phyloP scores from a whole-genome alignment of 1,284 basidiomycete genomes.

The Pseudozyma tsukubaensis region DNA sequence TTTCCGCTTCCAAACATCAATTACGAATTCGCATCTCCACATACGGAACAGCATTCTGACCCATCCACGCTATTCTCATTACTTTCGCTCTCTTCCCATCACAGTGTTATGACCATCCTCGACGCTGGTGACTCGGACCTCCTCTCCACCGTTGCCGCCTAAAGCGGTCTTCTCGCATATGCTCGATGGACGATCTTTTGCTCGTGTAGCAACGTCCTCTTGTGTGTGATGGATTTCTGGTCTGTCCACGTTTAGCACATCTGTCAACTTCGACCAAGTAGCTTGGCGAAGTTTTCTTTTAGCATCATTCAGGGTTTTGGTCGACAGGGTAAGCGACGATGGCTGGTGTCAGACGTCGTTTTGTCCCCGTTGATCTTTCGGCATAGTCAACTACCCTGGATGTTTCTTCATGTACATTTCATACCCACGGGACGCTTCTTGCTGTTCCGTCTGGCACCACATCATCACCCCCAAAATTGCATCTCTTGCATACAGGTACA shows the following conservation, averaged over 20 bases:
- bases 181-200: constrained; percentile 24
- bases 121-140: constrained; percentile 98
- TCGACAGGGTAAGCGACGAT: neutral
- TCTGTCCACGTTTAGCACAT: neutral
- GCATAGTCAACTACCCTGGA: neutral
- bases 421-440: constrained; percentile 4
- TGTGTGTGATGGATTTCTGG: constrained; percentile 12
- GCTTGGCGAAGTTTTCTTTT: constrained; percentile 13
- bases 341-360: constrained; percentile 6
- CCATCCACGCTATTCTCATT: neutral
- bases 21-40: neutral
- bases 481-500: constrained; percentile 26
- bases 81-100: neutral
- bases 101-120: constrained; percentile 89
- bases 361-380: neutral
- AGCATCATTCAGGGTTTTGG: constrained; percentile 3
- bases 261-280: constrained; percentile 16
- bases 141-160: constrained; percentile 69
- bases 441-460: constrained; percentile 10
- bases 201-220: constrained; percentile 29
- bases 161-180: constrained; percentile 26
- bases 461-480: constrained; percentile 36
- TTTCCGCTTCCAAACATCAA: constrained; percentile 44
- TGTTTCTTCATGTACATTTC: constrained; percentile 13
- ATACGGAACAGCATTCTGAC: constrained; percentile 10